Evolutionary conservation across 2,329 filamentous ascomycete genomes (phyloP).

Genomic region (Tolypocladium inflatum): DNA sequence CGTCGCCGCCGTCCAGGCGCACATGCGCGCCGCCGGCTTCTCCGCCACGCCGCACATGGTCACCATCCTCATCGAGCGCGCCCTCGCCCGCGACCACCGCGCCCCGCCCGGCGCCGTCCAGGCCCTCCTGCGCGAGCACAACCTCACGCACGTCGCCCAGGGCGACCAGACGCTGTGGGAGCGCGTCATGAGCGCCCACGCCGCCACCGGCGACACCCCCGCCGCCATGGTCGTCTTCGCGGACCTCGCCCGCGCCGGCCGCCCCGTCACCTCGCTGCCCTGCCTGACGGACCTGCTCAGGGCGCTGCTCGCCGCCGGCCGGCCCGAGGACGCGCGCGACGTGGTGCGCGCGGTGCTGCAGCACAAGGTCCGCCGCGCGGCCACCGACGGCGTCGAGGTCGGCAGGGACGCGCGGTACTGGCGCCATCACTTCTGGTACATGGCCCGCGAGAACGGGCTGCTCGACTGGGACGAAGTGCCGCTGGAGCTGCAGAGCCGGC

Average conservation of each 20-base stretch:
- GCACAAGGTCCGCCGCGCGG: conserved; percentile 15
- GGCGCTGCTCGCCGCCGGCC: conserved; percentile 15
- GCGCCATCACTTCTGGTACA: conserved; percentile 40
- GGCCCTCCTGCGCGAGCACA: conserved; percentile 47
- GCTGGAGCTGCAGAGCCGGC: conserved; percentile 6
- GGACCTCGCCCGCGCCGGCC: conserved; percentile 27
- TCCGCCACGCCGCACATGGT: conserved; percentile 56
- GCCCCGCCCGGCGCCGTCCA: conserved; percentile 53
- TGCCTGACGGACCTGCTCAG: conserved; percentile 34
- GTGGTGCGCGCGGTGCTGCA: conserved; percentile 21
- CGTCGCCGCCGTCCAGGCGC: conserved; percentile 50
- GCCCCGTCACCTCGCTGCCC: conserved; percentile 30
- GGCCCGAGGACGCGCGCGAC: conserved; percentile 17
- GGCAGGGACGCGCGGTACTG: conserved; percentile 25
- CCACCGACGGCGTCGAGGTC: conserved; percentile 3
- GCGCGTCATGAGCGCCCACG: conserved; percentile 59
- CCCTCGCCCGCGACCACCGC: conserved; percentile 48
- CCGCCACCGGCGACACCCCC: conserved; percentile 37
- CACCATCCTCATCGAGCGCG: conserved; percentile 62
- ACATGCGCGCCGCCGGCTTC: conserved; percentile 47
- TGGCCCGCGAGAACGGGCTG: conserved; percentile 31
- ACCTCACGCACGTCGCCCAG: conserved; percentile 24
- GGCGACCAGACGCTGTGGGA: conserved; percentile 61
- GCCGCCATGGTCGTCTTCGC: conserved; percentile 40
- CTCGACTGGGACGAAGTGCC: conserved; percentile 16